Conservation (phyloP, 352 stramenopile species). For the Phytophthora sansomeana region DNA sequence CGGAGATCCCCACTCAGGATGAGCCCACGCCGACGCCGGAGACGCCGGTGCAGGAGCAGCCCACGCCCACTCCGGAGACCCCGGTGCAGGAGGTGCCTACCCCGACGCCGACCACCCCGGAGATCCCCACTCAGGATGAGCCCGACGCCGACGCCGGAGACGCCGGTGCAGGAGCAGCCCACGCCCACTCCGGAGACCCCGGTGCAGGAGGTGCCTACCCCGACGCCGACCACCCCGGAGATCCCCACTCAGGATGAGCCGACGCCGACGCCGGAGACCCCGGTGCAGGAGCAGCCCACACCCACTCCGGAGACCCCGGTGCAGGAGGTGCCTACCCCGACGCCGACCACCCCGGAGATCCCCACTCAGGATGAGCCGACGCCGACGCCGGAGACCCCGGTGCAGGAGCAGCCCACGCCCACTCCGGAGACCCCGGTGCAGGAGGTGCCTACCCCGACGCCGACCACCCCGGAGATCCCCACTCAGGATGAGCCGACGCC, state of each 20-base stretch:
- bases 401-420: conserved; percentile 2
- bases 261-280: neutral
- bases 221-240: neutral
- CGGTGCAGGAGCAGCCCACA: neutral
- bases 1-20: neutral
- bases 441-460: no score
- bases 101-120: neutral
- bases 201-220: neutral
- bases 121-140: conserved; percentile 3
- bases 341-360: conserved; percentile 2
- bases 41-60: conserved; percentile 7
- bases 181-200: neutral
- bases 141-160: conserved; percentile 8
- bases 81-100: neutral
- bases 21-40: conserved; percentile 3
- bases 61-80: neutral
- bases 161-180: neutral
- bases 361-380: neutral
- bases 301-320: neutral
- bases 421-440: conserved; percentile 2
- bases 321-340: conserved; percentile 7
- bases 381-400: neutral
- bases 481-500: neutral
- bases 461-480: neutral
- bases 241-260: neutral